phyloP scores from a whole-genome alignment of 2,329 filamentous ascomycete species.

The Aspergillus quadrilineatus region DNA sequence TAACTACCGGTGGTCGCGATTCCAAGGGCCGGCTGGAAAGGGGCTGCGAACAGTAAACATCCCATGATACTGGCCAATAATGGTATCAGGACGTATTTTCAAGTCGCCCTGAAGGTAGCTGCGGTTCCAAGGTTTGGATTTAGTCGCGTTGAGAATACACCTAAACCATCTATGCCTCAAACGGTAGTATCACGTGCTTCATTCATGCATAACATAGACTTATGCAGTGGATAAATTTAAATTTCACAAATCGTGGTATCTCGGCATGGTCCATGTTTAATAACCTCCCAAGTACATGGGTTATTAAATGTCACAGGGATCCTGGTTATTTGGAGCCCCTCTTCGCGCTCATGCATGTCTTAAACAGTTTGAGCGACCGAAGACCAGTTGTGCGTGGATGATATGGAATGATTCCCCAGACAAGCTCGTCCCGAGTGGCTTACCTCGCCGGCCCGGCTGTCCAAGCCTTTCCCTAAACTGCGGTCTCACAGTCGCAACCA shows the following conservation, averaged over 20 bases:
- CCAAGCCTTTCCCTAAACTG: neutral
- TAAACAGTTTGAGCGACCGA: no score
- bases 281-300: neutral
- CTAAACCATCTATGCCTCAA: neutral
- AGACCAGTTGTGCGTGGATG: no score
- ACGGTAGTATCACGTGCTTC: neutral
- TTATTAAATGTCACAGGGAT: neutral
- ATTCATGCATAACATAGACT: neutral
- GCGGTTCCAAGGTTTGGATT: no score
- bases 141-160: neutral
- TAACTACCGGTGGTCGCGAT: constrained; percentile 2
- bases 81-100: neutral
- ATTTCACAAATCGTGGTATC: neutral
- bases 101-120: no score
- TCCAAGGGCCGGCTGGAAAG: neutral
- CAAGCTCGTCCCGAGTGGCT: neutral
- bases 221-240: neutral
- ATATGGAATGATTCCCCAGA: neutral
- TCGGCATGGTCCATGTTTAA: neutral
- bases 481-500: neutral
- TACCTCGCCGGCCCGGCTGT: neutral
- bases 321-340: neutral
- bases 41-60: neutral
- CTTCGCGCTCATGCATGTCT: no score
- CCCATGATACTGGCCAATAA: neutral